Evolutionary conservation across 2,329 filamentous ascomycete species (phyloP), one percentile per base, ranked within the genome.

Genomic region (Mariannaea elegans): DNA sequence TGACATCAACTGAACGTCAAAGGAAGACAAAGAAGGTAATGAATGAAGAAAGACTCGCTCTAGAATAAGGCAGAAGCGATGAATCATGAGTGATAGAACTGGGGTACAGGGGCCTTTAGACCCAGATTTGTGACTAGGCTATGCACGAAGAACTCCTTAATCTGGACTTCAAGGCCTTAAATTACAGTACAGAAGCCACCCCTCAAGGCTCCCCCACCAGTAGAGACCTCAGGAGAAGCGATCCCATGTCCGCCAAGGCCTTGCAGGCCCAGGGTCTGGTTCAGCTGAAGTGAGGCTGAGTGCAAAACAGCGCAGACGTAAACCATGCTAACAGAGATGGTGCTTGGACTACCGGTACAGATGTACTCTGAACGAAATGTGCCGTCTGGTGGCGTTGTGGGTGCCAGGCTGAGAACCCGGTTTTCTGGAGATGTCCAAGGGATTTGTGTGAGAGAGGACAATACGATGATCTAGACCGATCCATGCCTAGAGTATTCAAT

Each of bases 251-350:
- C 23, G 34, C 27, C 29, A 45, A 45, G 45, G n/a, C 23, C 31
- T 29, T 13, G 39, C 9, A 14, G 29, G 46, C 18, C 46, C 16
- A 56, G 54, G 46, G 46, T 7, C n/a, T 27, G 27, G 38, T 50
- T 56, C 38, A 56, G 54, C 38, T 45, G 14, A 18, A 42, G 14
- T 29, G 54, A 56, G 46, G 54, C 54, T 49, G 46, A 50, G 54
- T 7, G 38, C 38, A 31, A 31, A 31, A 29, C 38, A 23, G 42
- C 24, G 42, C 42, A 31, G 24, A 24, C 34, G 6, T 8, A 7
- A 38, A 7, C 34, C 34, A 38, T 38, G 34, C 34, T n/a, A 38
- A 7, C 18, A 49, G 31, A 8, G 14, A 9, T 9, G 7, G 21
- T n/a, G 21, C 7, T 48, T 49, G 46, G n/a, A n/a, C n/a, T n/a